A percentile compares a stretch with the other conserved stretches of the same genome.
Conservation (phyloP, 176 grass and related monocot genomes). For the Carex littledalei region DNA sequence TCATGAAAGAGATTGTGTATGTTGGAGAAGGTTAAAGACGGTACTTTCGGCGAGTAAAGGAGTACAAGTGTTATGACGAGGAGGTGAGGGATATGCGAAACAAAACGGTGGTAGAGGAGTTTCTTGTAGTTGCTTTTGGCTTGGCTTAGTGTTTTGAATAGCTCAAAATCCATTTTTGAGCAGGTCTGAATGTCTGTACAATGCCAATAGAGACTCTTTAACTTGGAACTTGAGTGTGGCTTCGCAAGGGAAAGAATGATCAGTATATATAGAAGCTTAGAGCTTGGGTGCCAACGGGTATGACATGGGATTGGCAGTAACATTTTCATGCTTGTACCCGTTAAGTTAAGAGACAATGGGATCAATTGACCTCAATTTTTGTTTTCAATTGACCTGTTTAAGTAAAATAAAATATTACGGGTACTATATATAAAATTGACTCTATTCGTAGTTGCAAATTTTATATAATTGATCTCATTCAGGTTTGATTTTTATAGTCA, state of each 20-base stretch:
- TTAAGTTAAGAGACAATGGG: no score
- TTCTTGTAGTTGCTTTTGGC: conserved; percentile 27
- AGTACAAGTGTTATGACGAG: conserved; percentile 22
- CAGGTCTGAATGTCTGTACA: background rate
- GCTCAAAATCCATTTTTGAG: conserved; percentile 20
- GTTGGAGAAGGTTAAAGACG: background rate
- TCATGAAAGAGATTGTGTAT: background rate
- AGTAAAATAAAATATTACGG: no score
- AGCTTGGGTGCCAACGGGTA: background rate
- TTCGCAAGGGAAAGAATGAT: background rate
- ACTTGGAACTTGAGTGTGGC: background rate
- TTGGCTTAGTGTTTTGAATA: conserved; percentile 24
- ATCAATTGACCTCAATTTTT: no score
- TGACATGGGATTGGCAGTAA: no score
- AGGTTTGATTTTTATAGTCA: no score
- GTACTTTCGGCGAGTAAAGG: background rate
- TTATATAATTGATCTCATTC: no score
- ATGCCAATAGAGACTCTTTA: background rate
- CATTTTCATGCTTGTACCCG: no score
- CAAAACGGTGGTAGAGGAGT: conserved; percentile 22
- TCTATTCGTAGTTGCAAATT: no score
- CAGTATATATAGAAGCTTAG: conserved; percentile 6
- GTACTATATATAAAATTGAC: no score
- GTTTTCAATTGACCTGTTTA: no score
- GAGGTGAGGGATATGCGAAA: conserved; percentile 32